These are phyloP conservation scores for Suillus discolor DNA, from an alignment of 768 basidiomycete genomes.

Conservation along the genomic window DNA sequence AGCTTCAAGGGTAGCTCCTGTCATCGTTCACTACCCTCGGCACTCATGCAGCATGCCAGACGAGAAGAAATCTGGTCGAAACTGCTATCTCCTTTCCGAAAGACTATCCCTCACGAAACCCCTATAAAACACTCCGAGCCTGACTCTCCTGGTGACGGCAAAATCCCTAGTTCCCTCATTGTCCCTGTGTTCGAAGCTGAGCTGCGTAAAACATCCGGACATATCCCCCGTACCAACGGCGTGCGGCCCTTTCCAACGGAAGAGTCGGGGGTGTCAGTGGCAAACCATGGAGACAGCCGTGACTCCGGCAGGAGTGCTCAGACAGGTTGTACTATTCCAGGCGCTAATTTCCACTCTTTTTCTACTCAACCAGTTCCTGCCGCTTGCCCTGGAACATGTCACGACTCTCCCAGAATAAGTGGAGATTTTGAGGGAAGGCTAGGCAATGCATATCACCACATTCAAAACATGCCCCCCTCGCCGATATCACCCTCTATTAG, in stretches of 20 bases:
- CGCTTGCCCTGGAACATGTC: not conserved
- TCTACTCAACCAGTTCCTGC: not conserved
- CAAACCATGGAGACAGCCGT: conserved; percentile 2
- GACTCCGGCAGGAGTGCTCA: not conserved
- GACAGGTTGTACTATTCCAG: not conserved
- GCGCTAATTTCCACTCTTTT: not conserved
- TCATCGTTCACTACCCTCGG: conserved; percentile 14
- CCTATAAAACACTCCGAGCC: conserved; percentile 9
- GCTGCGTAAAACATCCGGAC: conserved; percentile 6
- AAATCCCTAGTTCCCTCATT: conserved; percentile 22
- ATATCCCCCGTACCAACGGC: conserved; percentile 2
- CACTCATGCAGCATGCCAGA: conserved; percentile 20
- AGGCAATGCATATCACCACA: conserved; percentile 24
- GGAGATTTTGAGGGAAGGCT: conserved; percentile 27
- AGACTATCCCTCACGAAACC: not conserved
- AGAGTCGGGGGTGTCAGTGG: conserved; percentile 3
- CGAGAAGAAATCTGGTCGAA: conserved; percentile 31
- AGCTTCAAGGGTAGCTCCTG: not conserved
- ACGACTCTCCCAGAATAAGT: not conserved
- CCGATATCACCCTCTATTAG: conserved; percentile 11
- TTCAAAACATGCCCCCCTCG: conserved; percentile 23
- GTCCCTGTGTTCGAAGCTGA: conserved; percentile 25
- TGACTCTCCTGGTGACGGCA: not conserved
- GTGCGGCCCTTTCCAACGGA: conserved; percentile 1
- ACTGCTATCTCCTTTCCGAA: conserved; percentile 26